Percentiles rank a stretch among this genome's conserved stretches.
phyloP scores from a whole-genome alignment of 1,284 basidiomycete genomes.

The Heterobasidion annosum region DNA sequence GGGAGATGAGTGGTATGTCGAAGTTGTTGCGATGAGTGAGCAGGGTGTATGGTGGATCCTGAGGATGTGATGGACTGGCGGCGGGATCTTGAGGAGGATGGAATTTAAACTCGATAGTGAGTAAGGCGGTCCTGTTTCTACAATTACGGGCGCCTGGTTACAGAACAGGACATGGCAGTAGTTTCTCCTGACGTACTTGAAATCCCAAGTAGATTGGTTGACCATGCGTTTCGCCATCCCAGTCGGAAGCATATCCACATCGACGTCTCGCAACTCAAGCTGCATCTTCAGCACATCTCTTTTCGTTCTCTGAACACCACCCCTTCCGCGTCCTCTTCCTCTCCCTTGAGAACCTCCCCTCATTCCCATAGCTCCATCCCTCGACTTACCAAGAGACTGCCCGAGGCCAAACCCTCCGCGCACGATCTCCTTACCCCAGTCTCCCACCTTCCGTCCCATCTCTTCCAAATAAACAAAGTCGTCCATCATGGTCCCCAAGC shows the following conservation, averaged over 20 bases:
- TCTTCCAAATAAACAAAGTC: constrained; percentile 84
- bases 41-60: constrained; percentile 33
- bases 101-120: constrained; percentile 69
- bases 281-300: constrained; percentile 57
- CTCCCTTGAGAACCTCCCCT: constrained; percentile 14
- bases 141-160: neutral
- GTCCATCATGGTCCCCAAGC: constrained; percentile 75
- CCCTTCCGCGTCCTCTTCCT: constrained; percentile 20
- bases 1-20: constrained; percentile 36
- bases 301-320: constrained; percentile 32
- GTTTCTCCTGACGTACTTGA: constrained; percentile 44
- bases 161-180: neutral
- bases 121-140: constrained; percentile 57
- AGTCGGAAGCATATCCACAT: constrained; percentile 66
- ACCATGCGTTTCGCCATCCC: constrained; percentile 76
- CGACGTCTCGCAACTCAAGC: constrained; percentile 57
- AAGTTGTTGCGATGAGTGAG: constrained; percentile 56
- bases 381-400: neutral
- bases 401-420: constrained; percentile 35
- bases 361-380: neutral
- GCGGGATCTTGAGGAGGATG: constrained; percentile 37
- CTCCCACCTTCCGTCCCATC: constrained; percentile 57
- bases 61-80: constrained; percentile 25
- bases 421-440: constrained; percentile 66
- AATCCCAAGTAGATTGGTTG: constrained; percentile 78